Conservation (phyloP, 306 rosid genomes). For the Begonia masoniana region DNA sequence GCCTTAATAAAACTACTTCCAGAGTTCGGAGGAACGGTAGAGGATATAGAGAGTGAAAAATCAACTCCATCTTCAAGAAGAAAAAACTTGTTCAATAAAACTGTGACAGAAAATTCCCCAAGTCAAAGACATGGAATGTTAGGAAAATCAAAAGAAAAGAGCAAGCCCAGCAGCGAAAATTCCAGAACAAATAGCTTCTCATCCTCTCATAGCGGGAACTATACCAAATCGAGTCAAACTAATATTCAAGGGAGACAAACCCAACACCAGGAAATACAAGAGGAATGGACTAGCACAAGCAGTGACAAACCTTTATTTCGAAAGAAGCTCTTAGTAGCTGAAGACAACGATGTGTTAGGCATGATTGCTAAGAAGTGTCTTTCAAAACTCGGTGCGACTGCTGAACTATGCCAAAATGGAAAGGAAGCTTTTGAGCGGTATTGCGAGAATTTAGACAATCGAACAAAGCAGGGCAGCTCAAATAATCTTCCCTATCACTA, state of each 20-base stretch:
- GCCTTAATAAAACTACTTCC: slow-evolving; percentile 51
- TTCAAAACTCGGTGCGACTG: slow-evolving; percentile 32
- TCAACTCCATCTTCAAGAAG: slow-evolving; percentile 2
- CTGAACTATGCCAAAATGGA: slow-evolving; percentile 47
- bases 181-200: slow-evolving; percentile 5
- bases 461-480: slow-evolving; percentile 5
- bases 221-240: not conserved
- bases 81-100: not conserved
- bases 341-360: slow-evolving; percentile 23
- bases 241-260: not conserved
- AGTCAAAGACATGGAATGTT: slow-evolving; percentile 2
- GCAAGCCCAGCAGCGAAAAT: slow-evolving; percentile 6
- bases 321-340: slow-evolving; percentile 52
- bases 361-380: slow-evolving; percentile 18
- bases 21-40: slow-evolving; percentile 37
- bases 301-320: slow-evolving; percentile 25
- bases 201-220: not conserved
- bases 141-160: slow-evolving; percentile 2
- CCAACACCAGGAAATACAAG: slow-evolving; percentile 19
- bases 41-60: slow-evolving; percentile 1
- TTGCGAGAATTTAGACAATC: slow-evolving; percentile 18
- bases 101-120: not conserved
- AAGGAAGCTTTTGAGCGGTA: slow-evolving; percentile 33
- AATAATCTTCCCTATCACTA: slow-evolving; percentile 42
- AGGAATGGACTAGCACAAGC: slow-evolving; percentile 8